Evolutionary conservation across 73 alveolate species (phyloP).

Genomic region (Durusdinium trenchii): DNA sequence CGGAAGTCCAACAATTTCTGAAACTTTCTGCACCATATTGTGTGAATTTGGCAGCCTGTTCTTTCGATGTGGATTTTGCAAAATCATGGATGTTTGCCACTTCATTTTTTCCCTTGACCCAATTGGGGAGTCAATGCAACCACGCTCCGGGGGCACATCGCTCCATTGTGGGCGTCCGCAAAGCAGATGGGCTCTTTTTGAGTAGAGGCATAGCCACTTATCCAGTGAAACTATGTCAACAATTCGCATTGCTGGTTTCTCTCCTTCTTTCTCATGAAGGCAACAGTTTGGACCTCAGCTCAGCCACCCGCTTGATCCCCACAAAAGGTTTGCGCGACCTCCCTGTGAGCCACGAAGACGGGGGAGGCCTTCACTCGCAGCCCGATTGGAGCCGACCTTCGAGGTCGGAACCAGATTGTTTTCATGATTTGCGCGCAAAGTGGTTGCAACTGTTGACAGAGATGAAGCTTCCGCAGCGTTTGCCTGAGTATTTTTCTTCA

Average conservation of each 20-base stretch:
- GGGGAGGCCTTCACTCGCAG: not conserved
- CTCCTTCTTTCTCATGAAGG: not conserved
- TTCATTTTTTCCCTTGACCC: not conserved
- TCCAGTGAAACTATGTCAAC: not conserved
- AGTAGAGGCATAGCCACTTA: not conserved
- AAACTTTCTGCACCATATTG: not conserved
- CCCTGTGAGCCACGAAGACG: not conserved
- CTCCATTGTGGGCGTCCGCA: not conserved
- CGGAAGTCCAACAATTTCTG: not conserved
- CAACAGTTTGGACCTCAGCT: not conserved
- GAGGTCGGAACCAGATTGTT: not conserved
- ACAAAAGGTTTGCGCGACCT: not conserved
- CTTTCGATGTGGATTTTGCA: not conserved
- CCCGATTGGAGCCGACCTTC: slow-evolving; percentile 9
- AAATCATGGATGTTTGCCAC: not conserved
- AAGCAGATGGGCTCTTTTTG: not conserved
- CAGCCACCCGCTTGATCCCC: not conserved
- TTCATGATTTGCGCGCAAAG: not conserved
- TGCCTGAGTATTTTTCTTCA: not conserved
- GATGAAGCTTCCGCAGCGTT: not conserved
- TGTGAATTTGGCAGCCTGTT: not conserved
- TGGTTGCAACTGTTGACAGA: not conserved
- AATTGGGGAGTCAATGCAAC: not conserved
- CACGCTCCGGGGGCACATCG: not conserved
- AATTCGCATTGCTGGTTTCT: not conserved